Base-by-base conservation (phyloP, 73 alveolate genomes). In the Paramecium primaurelia region DNA sequence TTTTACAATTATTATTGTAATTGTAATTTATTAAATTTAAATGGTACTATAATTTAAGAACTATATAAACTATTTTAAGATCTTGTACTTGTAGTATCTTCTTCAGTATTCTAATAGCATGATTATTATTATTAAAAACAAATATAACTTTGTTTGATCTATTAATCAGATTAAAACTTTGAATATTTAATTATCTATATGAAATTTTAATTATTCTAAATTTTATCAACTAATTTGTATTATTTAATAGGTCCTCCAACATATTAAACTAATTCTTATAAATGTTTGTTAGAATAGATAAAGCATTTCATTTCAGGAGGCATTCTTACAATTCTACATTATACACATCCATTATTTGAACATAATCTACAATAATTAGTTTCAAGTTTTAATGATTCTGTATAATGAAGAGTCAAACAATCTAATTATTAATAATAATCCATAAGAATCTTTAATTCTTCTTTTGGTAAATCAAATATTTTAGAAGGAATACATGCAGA, bases 271-370 rank as follows among this genome's bases (percentile, higher is more conserved):
- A 80, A 14, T n/a, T 80, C 91, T 80, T 40, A 16, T 45, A 80
- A 14, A 44, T 80, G 45, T 80, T 80, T 40, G 16, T 47, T 80
- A 3, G 37, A 45, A 11, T 28, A 45, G 20, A 80, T 80, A 47
- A 44, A 80, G 2, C 58, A 26, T 45, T 42, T 80, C 91, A 80
- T 42, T 80, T 80, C 91, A 25, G 45, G 75, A 26, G 91, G 77
- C 37, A 80, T 20, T 4, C 36, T 0, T 10, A 45, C 22, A 4
- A 9, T 3, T 36, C 91, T 80, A 49, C 91, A 80, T 20, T 47
- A 12, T 0, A 26, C 38, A 20, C 91, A 80, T 45, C 91, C 91
- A 34, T 80, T 45, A 18, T 42, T 32, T 3, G 47, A 32, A 8
- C 91, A 80, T 38, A 26, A 26, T 32, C 18, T 42, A 64, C 91